Conservation (phyloP, 345 rosid species). For the Toxicodendron radicans region DNA sequence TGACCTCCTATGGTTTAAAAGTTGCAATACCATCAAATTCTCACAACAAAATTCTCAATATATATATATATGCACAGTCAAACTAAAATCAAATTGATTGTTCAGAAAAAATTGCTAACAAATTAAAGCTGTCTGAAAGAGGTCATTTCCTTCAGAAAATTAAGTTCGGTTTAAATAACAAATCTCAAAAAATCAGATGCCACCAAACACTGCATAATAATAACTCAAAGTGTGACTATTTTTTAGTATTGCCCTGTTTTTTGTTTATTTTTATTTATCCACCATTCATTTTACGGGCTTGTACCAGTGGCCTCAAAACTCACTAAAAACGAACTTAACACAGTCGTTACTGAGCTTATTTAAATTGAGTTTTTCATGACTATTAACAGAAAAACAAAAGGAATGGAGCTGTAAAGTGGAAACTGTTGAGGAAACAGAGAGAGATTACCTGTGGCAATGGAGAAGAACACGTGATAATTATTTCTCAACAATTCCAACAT, state of each 20-base stretch:
- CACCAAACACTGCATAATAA: not conserved
- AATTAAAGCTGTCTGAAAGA: not conserved
- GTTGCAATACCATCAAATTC: conserved; percentile 5
- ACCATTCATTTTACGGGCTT: not conserved
- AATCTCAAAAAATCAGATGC: not conserved
- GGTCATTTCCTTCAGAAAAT: not conserved
- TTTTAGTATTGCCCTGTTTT: not conserved
- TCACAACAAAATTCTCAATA: not conserved
- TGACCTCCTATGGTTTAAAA: conserved; percentile 46
- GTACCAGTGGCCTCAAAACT: not conserved
- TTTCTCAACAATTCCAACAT: too few species aligned
- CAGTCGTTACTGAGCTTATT: not conserved
- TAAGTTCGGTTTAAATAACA: not conserved
- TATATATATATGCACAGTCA: not conserved
- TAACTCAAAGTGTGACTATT: not conserved
- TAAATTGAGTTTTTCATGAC: not conserved
- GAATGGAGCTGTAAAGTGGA: not conserved
- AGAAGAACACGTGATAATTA: conserved; percentile 46
- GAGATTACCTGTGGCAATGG: conserved; percentile 53
- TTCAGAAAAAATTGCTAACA: not conserved
- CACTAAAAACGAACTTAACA: not conserved
- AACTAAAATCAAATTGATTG: not conserved
- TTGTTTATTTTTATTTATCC: not conserved
- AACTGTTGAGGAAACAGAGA: not conserved
- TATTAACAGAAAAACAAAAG: not conserved